These are phyloP conservation scores for Paraconiothyrium brasiliense DNA, from an alignment of 2,329 filamentous ascomycete genomes.

Conservation along the genomic window DNA sequence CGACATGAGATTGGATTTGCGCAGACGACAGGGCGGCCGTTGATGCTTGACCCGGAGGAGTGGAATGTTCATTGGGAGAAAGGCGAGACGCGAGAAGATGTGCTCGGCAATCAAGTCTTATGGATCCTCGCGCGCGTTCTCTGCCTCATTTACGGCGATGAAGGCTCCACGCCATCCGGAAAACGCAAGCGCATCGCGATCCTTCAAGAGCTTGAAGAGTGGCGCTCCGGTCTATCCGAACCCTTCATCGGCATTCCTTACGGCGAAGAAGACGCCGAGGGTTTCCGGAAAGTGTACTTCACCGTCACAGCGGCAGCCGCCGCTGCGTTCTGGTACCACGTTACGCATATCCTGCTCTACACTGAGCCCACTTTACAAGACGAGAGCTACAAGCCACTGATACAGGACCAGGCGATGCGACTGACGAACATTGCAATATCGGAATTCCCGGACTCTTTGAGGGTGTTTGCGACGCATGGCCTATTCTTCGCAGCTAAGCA, in stretches of 20 bases:
- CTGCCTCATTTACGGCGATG: slow-evolving; percentile 38
- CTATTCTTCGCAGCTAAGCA: slow-evolving; percentile 48
- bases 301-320: slow-evolving; percentile 42
- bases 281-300: slow-evolving; percentile 44
- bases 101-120: slow-evolving; percentile 42
- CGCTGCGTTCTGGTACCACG: slow-evolving; percentile 46
- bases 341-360: slow-evolving; percentile 43
- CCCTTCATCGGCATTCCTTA: slow-evolving; percentile 45
- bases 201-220: slow-evolving; percentile 39
- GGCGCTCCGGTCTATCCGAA: slow-evolving; percentile 37
- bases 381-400: slow-evolving; percentile 32
- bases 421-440: slow-evolving; percentile 44
- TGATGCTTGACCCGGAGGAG: slow-evolving; percentile 40
- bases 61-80: slow-evolving; percentile 44
- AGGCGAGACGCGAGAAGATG: slow-evolving; percentile 42
- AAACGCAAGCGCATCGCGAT: slow-evolving; percentile 33
- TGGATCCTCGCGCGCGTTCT: slow-evolving; percentile 46
- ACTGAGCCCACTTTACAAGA: slow-evolving; percentile 42
- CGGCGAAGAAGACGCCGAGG: slow-evolving; percentile 42
- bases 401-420: slow-evolving; percentile 43
- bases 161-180: slow-evolving; percentile 26
- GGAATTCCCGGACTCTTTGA: slow-evolving; percentile 43
- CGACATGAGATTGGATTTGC: slow-evolving; percentile 46
- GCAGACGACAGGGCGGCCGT: slow-evolving; percentile 38
- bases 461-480: slow-evolving; percentile 44